phyloP scores from a whole-genome alignment of 805 yeast species.

The Kuraishia borneana region DNA sequence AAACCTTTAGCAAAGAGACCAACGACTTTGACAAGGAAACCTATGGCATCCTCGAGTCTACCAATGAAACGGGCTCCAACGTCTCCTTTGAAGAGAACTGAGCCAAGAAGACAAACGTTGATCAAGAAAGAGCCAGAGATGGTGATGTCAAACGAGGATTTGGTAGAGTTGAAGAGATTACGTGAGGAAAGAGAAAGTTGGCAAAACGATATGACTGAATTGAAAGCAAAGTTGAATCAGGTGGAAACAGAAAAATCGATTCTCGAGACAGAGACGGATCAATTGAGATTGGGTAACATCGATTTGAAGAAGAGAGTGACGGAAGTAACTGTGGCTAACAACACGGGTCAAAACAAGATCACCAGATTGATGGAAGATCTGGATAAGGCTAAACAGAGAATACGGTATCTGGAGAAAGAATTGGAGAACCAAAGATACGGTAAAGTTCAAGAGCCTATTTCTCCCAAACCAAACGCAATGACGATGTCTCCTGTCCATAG shows the following conservation, averaged over 20 bases:
- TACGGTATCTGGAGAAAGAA: conserved; percentile 42
- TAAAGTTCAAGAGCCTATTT: background rate
- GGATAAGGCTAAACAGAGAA: conserved; percentile 42
- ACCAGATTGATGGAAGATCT: conserved; percentile 49
- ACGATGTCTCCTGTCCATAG: background rate
- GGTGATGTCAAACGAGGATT: conserved; percentile 16
- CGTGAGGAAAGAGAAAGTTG: conserved; percentile 42
- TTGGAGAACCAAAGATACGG: conserved; percentile 20
- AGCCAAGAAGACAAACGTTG: conserved; percentile 1
- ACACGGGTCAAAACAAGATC: conserved; percentile 63
- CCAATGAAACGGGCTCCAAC: conserved; percentile 65
- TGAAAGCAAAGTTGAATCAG: conserved; percentile 17
- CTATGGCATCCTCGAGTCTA: conserved; percentile 11
- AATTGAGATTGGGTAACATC: conserved; percentile 24
- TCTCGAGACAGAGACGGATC: conserved; percentile 20
- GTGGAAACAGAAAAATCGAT: conserved; percentile 18
- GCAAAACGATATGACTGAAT: conserved; percentile 21
- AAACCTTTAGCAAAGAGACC: background rate
- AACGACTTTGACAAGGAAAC: background rate
- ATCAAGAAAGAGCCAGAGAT: background rate
- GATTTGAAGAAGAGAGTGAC: conserved; percentile 39
- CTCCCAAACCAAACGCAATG: background rate
- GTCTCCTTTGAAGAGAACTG: conserved; percentile 47
- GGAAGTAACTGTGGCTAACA: conserved; percentile 35
- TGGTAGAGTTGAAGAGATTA: conserved; percentile 36